Evolutionary conservation across 2,329 filamentous ascomycete genomes (phyloP), one percentile per base, ranked within the genome.

Genomic region (Aspergillus tamarii): DNA sequence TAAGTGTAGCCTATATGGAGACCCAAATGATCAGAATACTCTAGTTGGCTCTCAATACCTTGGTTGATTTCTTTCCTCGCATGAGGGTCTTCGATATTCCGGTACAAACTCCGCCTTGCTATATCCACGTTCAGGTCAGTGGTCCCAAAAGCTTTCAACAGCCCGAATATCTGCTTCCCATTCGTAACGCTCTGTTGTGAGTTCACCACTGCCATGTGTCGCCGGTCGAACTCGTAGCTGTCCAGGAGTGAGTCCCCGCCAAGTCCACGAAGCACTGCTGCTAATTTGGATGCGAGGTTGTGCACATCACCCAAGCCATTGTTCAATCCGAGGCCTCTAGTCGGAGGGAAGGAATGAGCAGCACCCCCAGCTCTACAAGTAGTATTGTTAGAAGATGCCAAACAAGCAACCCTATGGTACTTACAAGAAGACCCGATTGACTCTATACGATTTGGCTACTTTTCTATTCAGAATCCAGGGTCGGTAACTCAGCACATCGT

Each of bases 281-380:
- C 76, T 8, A 82, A 72, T 65, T 80, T 81, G 60, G 77, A 79
- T 39, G 36, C 36, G 16, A 19, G 36, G 12, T 39, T 39, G 16
- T 39, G 36, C 16, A 39, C 36, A 39, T 39, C 84, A 8, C 82
- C 80, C 5, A 86, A 73, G 0, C 84, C 83, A 0, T 80, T 81
- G 67, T 86, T 86, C 76, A 87, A 82, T 2, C 85, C 85, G 60
- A 85, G 84, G 0, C 83, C 85, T 1, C 84, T 84, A 0, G 81
- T 81, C 0, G 83, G 83, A 36, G 78, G 83, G 63, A 87, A 84
- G 8, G 84, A 84, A 64, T 87, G 84, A 1, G 83, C 84, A 4
- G 84, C 84, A 63, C 87, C 85, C 23, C 85, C 85, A 3, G 82
- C 84, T 32, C 71, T 72, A 12, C 11, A 9, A 23, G 26, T n/a